A percentile compares a stretch with the other conserved stretches of the same genome.
phyloP scores from a whole-genome alignment of 2,329 filamentous ascomycete genomes.

The Davidsoniella virescens region DNA sequence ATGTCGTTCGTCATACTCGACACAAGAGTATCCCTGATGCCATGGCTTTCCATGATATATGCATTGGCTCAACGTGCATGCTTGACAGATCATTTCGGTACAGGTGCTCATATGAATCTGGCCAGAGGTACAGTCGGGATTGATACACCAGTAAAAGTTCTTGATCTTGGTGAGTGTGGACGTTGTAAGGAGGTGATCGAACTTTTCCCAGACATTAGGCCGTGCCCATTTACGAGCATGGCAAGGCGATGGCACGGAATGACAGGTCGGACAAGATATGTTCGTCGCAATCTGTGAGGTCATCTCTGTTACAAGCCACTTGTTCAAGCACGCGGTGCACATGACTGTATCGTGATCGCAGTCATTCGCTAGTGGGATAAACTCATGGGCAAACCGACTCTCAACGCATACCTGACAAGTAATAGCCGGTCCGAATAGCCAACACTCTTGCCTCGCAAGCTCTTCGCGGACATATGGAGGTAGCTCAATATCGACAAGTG shows the following conservation, averaged over 20 bases:
- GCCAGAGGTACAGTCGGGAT: constrained; percentile 22
- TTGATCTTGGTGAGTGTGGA: constrained; percentile 18
- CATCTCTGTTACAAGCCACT: not conserved
- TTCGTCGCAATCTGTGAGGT: not conserved
- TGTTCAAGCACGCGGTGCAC: constrained; percentile 9
- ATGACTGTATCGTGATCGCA: constrained; percentile 3
- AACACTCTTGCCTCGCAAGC: constrained; percentile 6
- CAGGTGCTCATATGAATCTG: constrained; percentile 22
- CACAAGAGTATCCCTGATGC: constrained; percentile 24
- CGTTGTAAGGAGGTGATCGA: constrained; percentile 22
- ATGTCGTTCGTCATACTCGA: constrained; percentile 22
- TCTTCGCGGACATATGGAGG: not conserved
- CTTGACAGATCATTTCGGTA: constrained; percentile 20
- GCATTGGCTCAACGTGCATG: constrained; percentile 21
- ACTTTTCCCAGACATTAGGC: constrained; percentile 14
- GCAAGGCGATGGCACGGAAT: not conserved
- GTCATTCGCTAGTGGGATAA: not conserved
- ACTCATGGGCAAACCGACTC: constrained; percentile 8
- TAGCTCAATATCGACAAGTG: constrained; percentile 6
- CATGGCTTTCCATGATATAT: constrained; percentile 22
- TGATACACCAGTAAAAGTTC: constrained; percentile 25
- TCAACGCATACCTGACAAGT: constrained; percentile 7
- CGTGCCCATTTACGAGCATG: constrained; percentile 5
- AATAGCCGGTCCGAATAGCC: constrained; percentile 4
- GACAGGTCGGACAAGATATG: constrained; percentile 5